phyloP scores from a whole-genome alignment of 768 basidiomycete genomes.

The Tricholoma matsutake region DNA sequence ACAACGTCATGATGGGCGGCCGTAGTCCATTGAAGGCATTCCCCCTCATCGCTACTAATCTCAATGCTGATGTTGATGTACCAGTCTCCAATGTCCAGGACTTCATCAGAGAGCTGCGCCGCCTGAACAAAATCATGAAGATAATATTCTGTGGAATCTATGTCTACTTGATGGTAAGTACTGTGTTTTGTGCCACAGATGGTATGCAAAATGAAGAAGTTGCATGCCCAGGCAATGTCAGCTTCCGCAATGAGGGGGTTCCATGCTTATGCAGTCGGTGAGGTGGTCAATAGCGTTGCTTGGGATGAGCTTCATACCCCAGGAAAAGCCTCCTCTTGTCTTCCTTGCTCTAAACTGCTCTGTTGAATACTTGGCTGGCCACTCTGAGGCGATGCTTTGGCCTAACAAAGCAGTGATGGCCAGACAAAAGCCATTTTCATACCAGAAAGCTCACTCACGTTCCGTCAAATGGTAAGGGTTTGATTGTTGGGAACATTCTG shows the following conservation, averaged over 20 bases:
- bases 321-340: constrained; percentile 12
- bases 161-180: constrained; percentile 8
- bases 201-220: constrained; percentile 27
- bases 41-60: constrained; percentile 1
- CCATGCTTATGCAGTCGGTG: constrained; percentile 11
- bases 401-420: constrained; percentile 11
- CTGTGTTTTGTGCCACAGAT: constrained; percentile 24
- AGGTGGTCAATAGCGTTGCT: constrained; percentile 3
- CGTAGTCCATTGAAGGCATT: constrained; percentile 16
- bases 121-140: neutral
- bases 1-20: constrained; percentile 1
- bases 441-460: constrained; percentile 14
- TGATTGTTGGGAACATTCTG: neutral
- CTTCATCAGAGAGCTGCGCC: neutral
- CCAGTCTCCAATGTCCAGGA: constrained; percentile 8
- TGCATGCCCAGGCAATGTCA: constrained; percentile 13
- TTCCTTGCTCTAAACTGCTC: constrained; percentile 22
- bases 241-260: neutral
- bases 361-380: constrained; percentile 19
- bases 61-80: constrained; percentile 22
- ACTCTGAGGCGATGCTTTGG: constrained; percentile 12
- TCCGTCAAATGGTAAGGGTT: constrained; percentile 2
- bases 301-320: constrained; percentile 17
- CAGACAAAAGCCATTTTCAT: constrained; percentile 23
- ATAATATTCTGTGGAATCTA: neutral